Evolutionary conservation across 2,329 filamentous ascomycete genomes (phyloP), one percentile per base, ranked within the genome.

Genomic region (Penicillium sp.): DNA sequence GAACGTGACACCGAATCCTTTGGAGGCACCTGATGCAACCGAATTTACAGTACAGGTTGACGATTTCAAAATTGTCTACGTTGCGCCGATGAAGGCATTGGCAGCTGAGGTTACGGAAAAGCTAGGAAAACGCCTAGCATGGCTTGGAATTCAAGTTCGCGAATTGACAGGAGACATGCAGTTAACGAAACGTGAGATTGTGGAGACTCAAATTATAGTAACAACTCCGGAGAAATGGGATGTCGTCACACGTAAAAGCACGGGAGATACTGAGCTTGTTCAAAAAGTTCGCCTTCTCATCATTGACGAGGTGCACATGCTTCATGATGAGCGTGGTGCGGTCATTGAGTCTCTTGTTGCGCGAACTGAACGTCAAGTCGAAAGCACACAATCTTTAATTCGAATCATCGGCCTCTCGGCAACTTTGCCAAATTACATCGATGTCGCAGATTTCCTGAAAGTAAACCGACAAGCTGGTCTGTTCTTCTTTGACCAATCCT

Each of bases 151-250:
- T 65, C 86, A 90, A 69, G 93, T 91, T 62, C 88, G 94, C 60
- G 94, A 99, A 74, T 86, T 96, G 71, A 99, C 94, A 48, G 94
- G 94, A 67, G 94, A 99, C 71, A 99, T 99, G 94, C 94, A 99
- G 69, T 82, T 99, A 56, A 97, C 93, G 49, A 99, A 99, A 73
- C 83, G 90, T 1, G 95, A 99, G 73, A 96, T 99, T 60, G 83
- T 97, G 16, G 87, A 92, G 61, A 99, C 94, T 0, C 94, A 99
- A 69, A 94, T 99, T 64, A 96, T 99, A 59, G 94, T 99, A 50
- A 99, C 95, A 0, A 99, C 94, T 0, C 94, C 94, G 35, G 94
- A 99, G 75, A 99, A 99, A 74, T 99, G 95, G 95, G 94, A 99
- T 71, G 94, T 99, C 0, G 90, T 99, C 5, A 99, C 94, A 3